Base-by-base conservation (phyloP, 2,329 filamentous ascomycete genomes). In the Blumeriella jaapii region DNA sequence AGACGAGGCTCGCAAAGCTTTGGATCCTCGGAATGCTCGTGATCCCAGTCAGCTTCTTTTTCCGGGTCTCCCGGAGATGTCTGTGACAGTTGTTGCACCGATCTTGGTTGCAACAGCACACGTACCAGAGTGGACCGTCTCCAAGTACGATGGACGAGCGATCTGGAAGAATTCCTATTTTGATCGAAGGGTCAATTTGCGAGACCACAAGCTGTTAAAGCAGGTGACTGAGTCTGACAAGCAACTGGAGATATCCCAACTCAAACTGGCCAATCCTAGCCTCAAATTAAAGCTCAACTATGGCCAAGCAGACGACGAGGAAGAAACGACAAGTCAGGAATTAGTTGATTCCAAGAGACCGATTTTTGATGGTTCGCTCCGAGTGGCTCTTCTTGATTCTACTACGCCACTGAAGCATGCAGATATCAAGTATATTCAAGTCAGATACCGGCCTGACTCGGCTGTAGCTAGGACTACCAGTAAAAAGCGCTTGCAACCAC, bases 351-450 rank as follows among this genome's bases (percentile, higher is more conserved):
- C 13, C 15, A 10, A 9, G 13, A 32, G 35, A 17, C 29, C 15
- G 14, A 23, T 38, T 6, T 16, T 19, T 10, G 35, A 38, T 18
- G 35, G 35, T 5, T 14, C 29, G 16, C 9, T 32, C 25, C 6
- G 10, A 24, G 12, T 28, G 8, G 17, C 27, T 22, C 18, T 23
- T 13, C 5, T 23, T 11, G 24, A 12, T 13, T 10, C 6, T 11
- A 17, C 25, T 12, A 16, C 14, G 5, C 5, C 14, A 11, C 18
- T 7, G 8, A 17, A 15, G 13, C 19, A 12, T 25, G 12, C 9
- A 13, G 4, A 4, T 6, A 5, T 26, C 11, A 31, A 13, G 16
- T 24, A 29, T 12, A 26, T 38, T 14, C 23, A 38, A 26, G 19
- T 38, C 14, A 19, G 13, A 17, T 38, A 25, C 16, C 26, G 15